Conservation (phyloP, 345 rosid genomes). For the Erucastrum elatum region DNA sequence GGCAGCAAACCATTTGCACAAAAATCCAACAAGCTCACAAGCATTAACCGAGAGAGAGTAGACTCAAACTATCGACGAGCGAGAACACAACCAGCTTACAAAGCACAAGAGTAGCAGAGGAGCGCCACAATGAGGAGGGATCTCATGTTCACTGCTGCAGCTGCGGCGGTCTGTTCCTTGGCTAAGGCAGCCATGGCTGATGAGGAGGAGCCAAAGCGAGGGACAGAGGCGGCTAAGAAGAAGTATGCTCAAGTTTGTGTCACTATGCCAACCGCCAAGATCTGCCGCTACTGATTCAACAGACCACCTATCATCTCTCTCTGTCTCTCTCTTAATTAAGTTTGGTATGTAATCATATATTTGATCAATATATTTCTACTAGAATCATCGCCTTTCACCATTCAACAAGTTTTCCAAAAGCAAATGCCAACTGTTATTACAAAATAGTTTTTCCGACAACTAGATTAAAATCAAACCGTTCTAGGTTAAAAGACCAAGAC, state of each 20-base stretch:
- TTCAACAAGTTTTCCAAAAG: background rate
- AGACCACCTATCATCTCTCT: constrained; percentile 11
- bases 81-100: constrained; percentile 37
- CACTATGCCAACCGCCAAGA: constrained; percentile 47
- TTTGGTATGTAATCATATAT: constrained; percentile 36
- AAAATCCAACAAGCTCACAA: no score
- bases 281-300: constrained; percentile 51
- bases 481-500: background rate
- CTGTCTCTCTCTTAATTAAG: constrained; percentile 25
- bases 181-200: background rate
- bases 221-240: constrained; percentile 61
- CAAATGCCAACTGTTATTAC: background rate
- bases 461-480: background rate
- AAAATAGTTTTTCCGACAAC: background rate
- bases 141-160: constrained; percentile 39
- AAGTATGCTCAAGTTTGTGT: constrained; percentile 62
- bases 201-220: background rate
- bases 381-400: background rate
- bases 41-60: no score
- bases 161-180: background rate
- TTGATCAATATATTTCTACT: constrained; percentile 13
- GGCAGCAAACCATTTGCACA: no score
- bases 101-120: constrained; percentile 24
- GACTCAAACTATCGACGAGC: background rate
- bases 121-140: constrained; percentile 56